Conservation (phyloP, 129 eudicot species). For the Arctium minus region DNA sequence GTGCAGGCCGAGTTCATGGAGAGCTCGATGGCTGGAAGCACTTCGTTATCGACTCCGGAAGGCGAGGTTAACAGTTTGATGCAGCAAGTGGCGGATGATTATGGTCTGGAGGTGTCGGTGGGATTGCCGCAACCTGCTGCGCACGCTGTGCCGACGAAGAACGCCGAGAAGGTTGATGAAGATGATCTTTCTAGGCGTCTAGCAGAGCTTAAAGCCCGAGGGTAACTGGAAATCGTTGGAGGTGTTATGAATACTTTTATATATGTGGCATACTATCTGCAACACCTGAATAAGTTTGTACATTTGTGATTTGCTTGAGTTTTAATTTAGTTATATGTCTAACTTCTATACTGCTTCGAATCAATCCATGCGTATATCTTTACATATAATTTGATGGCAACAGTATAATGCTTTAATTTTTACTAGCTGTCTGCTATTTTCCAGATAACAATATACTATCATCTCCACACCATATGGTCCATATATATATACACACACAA, state of each 20-base stretch:
- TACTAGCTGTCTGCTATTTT: neutral
- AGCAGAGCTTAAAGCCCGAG: constrained; percentile 77
- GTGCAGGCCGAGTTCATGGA: constrained; percentile 90
- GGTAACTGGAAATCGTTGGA: constrained; percentile 18
- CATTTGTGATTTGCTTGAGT: neutral
- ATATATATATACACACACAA: too few species aligned
- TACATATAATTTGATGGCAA: neutral
- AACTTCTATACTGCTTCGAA: neutral
- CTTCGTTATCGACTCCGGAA: constrained; percentile 73
- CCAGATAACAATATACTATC: neutral
- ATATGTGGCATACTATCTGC: neutral
- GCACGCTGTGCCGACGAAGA: constrained; percentile 46
- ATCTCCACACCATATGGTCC: neutral
- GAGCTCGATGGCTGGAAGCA: constrained; percentile 81
- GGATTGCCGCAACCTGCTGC: constrained; percentile 72
- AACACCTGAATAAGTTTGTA: constrained; percentile 13
- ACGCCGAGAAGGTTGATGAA: constrained; percentile 64
- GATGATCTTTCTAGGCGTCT: constrained; percentile 71
- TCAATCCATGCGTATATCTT: neutral
- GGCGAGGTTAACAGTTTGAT: constrained; percentile 70
- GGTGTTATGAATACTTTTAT: neutral
- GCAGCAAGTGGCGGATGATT: constrained; percentile 93
- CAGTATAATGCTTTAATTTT: neutral
- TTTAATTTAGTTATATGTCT: constrained; percentile 1
- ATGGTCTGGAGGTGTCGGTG: constrained; percentile 73